Base-by-base conservation (phyloP, 208 protist genomes). In the Acanthamoeba castellanii region DNA sequence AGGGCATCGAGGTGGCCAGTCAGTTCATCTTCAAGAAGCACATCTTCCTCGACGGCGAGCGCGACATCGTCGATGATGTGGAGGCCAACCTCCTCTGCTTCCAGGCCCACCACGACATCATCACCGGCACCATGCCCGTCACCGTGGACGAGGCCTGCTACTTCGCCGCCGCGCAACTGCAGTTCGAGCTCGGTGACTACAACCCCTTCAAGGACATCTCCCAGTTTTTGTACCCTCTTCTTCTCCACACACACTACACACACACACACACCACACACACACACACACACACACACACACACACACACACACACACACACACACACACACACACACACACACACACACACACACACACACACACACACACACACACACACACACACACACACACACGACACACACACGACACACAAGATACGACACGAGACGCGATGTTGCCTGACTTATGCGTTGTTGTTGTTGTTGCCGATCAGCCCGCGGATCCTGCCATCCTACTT, bases 1-100 rank as follows among this genome's bases (percentile, higher is more conserved):
- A 93, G 30, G 68, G 68, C n/a, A 9, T 76, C 68, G 88, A 93
- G 20, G 64, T 93, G 13, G 88, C 13, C 22, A 32, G 27, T 7
- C 88, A 52, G 16, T 93, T 93, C 47, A 16, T 93, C 6, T 76
- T 93, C 18, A 93, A 93, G 27, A 93, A 93, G 59, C 88, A 93
- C 13, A 45, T 93, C 2, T 76, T 93, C 59, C 18, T 90, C 25
- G 88, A 93, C 18, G 42, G 42, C 9, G 32, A 93, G 16, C 11
- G 20, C n/a, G 88, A 78, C 3, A 55, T 93, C 47, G 55, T 27
- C 20, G 88, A 93, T 30, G 61, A 45, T 7, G 61, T 87, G 37
- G 78, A 87, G 34, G 30, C 30, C 18, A 87, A 87, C 47, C 78
- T 87, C 27, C 47, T 87, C 25, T 50, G 37, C 47, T 59, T 47